Evolutionary conservation across 805 yeast species (phyloP).

Genomic region (Candida pseudofarinosa): DNA sequence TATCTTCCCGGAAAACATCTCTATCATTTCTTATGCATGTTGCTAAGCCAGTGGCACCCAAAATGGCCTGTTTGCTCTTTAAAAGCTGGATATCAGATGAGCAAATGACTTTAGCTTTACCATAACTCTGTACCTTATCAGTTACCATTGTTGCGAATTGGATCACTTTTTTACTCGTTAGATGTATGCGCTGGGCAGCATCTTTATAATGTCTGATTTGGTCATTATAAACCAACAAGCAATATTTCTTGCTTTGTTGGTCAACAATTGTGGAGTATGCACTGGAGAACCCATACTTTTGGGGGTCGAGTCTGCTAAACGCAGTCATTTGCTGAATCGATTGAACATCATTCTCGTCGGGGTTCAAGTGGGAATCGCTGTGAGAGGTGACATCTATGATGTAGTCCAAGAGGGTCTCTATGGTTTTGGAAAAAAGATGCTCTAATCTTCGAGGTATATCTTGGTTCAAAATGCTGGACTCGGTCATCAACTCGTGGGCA

Average conservation of each 20-base stretch:
- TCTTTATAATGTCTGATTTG: slow-evolving; percentile 72
- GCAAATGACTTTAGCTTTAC: slow-evolving; percentile 65
- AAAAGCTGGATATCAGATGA: slow-evolving; percentile 50
- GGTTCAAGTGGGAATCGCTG: slow-evolving; percentile 36
- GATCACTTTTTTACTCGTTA: slow-evolving; percentile 58
- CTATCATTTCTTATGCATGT: slow-evolving; percentile 62
- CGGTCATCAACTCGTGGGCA: slow-evolving; percentile 11
- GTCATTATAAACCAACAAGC: slow-evolving; percentile 69
- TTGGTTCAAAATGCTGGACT: slow-evolving; percentile 1
- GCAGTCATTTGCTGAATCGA: slow-evolving; percentile 26
- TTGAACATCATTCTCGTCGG: slow-evolving; percentile 21
- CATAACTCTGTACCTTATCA: slow-evolving; percentile 54
- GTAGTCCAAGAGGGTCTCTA: slow-evolving; percentile 52
- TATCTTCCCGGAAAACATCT: slow-evolving; percentile 74
- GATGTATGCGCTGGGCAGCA: slow-evolving; percentile 60
- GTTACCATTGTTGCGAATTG: slow-evolving; percentile 75
- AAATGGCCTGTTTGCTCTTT: slow-evolving; percentile 48
- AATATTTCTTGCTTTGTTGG: slow-evolving; percentile 45
- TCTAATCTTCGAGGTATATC: slow-evolving; percentile 43
- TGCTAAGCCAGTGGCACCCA: slow-evolving; percentile 62
- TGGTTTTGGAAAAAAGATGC: slow-evolving; percentile 32
- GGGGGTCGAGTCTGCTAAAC: slow-evolving; percentile 31
- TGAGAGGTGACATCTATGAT: slow-evolving; percentile 57
- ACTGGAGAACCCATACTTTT: slow-evolving; percentile 42
- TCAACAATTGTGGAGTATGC: slow-evolving; percentile 14